Conservation (phyloP, 2,329 filamentous ascomycete genomes). For the Chalara sp. region DNA sequence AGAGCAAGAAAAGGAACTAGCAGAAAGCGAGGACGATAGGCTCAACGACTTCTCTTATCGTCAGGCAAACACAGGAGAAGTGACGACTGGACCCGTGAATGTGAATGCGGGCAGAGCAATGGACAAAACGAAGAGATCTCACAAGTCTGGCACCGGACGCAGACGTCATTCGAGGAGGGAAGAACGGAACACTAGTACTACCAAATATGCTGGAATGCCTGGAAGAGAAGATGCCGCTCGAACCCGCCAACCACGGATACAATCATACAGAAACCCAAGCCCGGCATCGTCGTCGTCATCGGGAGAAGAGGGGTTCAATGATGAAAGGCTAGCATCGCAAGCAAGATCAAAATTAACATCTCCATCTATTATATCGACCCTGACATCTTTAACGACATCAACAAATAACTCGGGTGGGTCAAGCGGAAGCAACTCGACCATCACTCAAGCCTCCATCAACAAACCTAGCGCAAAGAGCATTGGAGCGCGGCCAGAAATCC, state of each 20-base stretch:
- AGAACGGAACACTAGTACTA: constrained; percentile 10
- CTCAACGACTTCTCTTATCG: constrained; percentile 9
- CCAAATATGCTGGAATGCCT: constrained; percentile 6
- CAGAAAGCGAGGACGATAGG: constrained; percentile 1
- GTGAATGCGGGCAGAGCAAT: constrained; percentile 19
- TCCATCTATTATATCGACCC: constrained; percentile 26
- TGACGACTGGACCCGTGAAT: constrained; percentile 10
- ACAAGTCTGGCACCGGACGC: constrained; percentile 8
- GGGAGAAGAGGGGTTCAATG: constrained; percentile 16
- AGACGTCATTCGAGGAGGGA: constrained; percentile 1
- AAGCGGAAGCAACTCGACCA: constrained; percentile 35
- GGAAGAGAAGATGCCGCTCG: constrained; percentile 12
- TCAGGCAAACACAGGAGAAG: constrained; percentile 7
- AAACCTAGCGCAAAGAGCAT: constrained; percentile 9
- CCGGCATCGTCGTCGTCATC: constrained; percentile 16
- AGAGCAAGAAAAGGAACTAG: constrained; percentile 4
- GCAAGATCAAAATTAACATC: constrained; percentile 23
- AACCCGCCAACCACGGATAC: constrained; percentile 12
- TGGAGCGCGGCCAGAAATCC: constrained; percentile 13
- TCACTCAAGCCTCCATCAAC: constrained; percentile 29
- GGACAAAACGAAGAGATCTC: constrained; percentile 14
- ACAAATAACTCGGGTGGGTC: constrained; percentile 32
- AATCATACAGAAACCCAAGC: constrained; percentile 14
- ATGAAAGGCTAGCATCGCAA: constrained; percentile 15
- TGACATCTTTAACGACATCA: constrained; percentile 23